phyloP scores from a whole-genome alignment of 768 basidiomycete genomes.

The Hygrocybe coccinea region DNA sequence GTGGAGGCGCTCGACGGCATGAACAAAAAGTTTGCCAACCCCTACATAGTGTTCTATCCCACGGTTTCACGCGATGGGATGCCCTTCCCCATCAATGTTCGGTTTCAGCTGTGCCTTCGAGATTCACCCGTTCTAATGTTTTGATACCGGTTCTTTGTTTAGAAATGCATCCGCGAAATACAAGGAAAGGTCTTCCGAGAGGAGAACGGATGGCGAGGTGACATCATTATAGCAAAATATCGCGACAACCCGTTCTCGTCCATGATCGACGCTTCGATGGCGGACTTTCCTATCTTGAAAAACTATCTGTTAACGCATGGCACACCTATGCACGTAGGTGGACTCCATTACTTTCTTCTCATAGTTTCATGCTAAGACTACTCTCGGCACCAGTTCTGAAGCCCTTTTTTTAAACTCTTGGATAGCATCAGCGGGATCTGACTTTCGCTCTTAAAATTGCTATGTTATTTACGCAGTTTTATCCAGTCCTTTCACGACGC shows the following conservation, averaged over 20 bases:
- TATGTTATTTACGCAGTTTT: not conserved
- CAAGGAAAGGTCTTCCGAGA: slow-evolving; percentile 61
- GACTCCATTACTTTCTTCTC: slow-evolving; percentile 7
- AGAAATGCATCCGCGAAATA: slow-evolving; percentile 64
- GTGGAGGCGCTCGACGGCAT: slow-evolving; percentile 75
- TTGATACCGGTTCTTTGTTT: no score
- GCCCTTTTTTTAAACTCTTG: no score
- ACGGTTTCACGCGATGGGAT: slow-evolving; percentile 70
- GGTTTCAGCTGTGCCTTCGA: no score
- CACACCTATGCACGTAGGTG: slow-evolving; percentile 41
- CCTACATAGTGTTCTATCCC: slow-evolving; percentile 81
- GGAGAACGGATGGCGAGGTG: slow-evolving; percentile 70
- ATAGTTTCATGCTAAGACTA: not conserved
- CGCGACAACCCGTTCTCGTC: slow-evolving; percentile 48
- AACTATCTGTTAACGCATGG: slow-evolving; percentile 72
- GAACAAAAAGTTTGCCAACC: slow-evolving; percentile 71
- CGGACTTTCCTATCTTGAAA: slow-evolving; percentile 76
- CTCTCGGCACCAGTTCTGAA: no score
- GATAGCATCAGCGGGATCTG: slow-evolving; percentile 5
- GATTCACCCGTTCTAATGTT: no score
- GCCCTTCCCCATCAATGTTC: slow-evolving; percentile 62
- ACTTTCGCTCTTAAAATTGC: not conserved
- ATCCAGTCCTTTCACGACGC: not conserved
- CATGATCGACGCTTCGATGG: slow-evolving; percentile 74
- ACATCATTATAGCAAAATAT: slow-evolving; percentile 74